These are phyloP conservation scores for Lithohypha guttulata DNA, from an alignment of 2,329 filamentous ascomycete species.

Conservation along the genomic window DNA sequence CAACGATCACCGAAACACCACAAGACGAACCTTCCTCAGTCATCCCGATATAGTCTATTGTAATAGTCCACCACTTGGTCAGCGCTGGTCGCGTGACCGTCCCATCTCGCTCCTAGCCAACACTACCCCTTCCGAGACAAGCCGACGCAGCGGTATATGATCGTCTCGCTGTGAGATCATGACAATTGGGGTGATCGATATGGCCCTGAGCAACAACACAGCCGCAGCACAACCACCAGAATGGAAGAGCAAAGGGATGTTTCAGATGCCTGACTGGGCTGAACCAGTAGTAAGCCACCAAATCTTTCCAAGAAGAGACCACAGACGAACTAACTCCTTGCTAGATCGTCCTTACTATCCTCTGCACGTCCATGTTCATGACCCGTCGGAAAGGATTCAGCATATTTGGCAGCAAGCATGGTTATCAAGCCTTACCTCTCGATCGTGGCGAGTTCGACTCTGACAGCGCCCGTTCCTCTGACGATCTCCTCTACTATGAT, in stretches of 20 bases:
- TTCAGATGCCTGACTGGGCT: conserved; percentile 20
- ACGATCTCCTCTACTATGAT: conserved; percentile 27
- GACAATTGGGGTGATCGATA: neutral
- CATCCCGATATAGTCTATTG: neutral
- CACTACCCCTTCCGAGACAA: neutral
- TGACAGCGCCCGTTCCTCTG: conserved; percentile 29
- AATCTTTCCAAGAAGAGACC: neutral
- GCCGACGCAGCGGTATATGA: neutral
- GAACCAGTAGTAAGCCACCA: conserved; percentile 16
- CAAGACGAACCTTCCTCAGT: neutral
- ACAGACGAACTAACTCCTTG: neutral
- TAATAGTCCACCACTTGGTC: neutral
- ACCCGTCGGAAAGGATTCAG: conserved; percentile 37
- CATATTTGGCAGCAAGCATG: conserved; percentile 27
- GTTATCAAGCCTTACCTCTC: conserved; percentile 16
- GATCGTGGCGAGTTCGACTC: conserved; percentile 21
- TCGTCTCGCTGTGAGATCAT: too few species aligned
- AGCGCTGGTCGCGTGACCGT: neutral
- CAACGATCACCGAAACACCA: neutral
- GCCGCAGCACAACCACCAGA: conserved; percentile 15
- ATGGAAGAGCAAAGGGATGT: conserved; percentile 23
- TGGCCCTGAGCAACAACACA: conserved; percentile 11
- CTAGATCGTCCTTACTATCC: conserved; percentile 42
- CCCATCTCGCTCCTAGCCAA: neutral
- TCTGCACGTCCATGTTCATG: conserved; percentile 39